A percentile compares a stretch with the other conserved stretches of the same genome.
phyloP scores from a whole-genome alignment of 805 yeast genomes.

The Priceomyces castillae region DNA sequence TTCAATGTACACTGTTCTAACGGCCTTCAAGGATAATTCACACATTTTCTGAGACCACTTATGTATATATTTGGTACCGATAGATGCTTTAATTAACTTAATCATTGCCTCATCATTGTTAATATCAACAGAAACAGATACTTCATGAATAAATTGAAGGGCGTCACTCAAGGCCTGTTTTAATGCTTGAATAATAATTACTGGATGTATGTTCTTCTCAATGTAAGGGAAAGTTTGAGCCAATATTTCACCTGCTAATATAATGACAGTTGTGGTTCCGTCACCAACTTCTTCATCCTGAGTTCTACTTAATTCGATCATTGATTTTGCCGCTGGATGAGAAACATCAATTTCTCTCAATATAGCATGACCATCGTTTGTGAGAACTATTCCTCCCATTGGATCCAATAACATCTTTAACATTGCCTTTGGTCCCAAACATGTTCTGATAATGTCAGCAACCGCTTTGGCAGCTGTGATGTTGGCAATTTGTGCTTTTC shows the following conservation, averaged over 20 bases:
- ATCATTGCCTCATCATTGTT: constrained; percentile 84
- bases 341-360: constrained; percentile 95
- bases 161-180: constrained; percentile 91
- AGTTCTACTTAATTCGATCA: constrained; percentile 95
- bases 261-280: constrained; percentile 96
- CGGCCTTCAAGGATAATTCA: constrained; percentile 80
- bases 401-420: constrained; percentile 97
- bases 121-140: constrained; percentile 80
- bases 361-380: constrained; percentile 98
- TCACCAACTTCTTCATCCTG: constrained; percentile 99
- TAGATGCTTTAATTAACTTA: constrained; percentile 80
- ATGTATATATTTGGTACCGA: constrained; percentile 92
- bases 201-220: constrained; percentile 96
- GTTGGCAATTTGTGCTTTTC: constrained; percentile 95
- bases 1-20: constrained; percentile 71
- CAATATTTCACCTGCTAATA: constrained; percentile 92
- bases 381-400: constrained; percentile 91
- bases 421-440: constrained; percentile 99
- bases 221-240: constrained; percentile 94
- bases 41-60: constrained; percentile 94
- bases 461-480: constrained; percentile 99
- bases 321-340: constrained; percentile 98
- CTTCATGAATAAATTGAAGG: constrained; percentile 76
- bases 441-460: constrained; percentile 94
- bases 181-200: constrained; percentile 89